Evolutionary conservation across 306 rosid genomes (phyloP), one percentile per base, ranked within the genome.

Genomic region (Cercis canadensis): DNA sequence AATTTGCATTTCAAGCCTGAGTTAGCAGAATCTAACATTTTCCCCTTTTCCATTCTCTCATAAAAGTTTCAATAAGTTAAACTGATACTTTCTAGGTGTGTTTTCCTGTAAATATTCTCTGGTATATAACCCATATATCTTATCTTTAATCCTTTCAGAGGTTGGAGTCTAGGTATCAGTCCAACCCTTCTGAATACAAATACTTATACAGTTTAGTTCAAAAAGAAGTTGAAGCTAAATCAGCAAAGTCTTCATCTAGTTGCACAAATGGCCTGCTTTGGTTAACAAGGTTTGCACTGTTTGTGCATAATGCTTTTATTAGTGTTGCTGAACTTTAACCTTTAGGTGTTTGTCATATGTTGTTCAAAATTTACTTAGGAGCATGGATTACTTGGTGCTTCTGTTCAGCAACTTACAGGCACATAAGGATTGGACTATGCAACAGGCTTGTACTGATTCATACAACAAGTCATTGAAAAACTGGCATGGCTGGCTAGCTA

Each of bases 401-500:
- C 45, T 87, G 73, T 87, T 90, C 62, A 80, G 81, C 72, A 85
- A 87, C 86, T 86, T 90, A 43, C 80, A 82, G 6, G 88, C 85
- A 58, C 96, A 87, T 74, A 68, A 63, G 43, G 88, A 87, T 80
- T 90, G 96, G 96, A 40, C 81, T 69, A 85, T 90, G 96, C 70
- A 82, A 50, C 87, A 77, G 65, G 96, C 88, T 61, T 90, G 96
- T 63, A 49, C 80, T 36, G 96, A 90, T 40, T 74, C 96, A 60
- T 90, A 90, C 14, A 73, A 83, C 57, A 83, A 84, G 80, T 87
- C 96, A 65, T 81, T 85, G 72, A 90, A 85, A 73, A 74, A 78
- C 55, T 87, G 74, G 75, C 96, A 90, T 59, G 87, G 87, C 47
- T 90, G 93, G 96, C 75, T 90, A 34, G 89, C 96, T 46, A 85